Conservation (phyloP, 805 yeast genomes). For the Pichia scutulata region DNA sequence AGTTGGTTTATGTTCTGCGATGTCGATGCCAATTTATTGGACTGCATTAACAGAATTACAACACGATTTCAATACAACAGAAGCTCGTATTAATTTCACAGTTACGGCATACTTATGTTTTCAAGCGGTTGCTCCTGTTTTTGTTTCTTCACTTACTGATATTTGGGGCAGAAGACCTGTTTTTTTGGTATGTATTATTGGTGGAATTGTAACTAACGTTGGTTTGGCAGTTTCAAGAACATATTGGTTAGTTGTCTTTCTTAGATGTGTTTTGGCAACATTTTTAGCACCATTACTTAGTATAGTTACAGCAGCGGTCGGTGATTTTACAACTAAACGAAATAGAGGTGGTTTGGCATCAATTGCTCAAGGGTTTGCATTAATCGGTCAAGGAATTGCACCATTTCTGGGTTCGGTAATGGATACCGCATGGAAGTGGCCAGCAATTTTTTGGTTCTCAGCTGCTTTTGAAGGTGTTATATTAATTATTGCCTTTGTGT, state of each 20-base stretch:
- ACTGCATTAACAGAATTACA: conserved; percentile 64
- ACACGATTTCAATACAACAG: conserved; percentile 43
- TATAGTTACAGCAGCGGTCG: conserved; percentile 60
- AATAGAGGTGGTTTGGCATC: conserved; percentile 72
- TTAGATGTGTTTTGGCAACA: conserved; percentile 71
- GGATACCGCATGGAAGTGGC: conserved; percentile 57
- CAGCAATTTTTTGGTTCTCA: conserved; percentile 71
- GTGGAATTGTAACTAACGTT: conserved; percentile 54
- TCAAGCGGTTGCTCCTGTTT: conserved; percentile 71
- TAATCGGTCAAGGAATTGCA: conserved; percentile 72
- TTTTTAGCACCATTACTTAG: conserved; percentile 74
- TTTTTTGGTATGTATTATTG: conserved; percentile 42
- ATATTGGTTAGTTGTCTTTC: conserved; percentile 54
- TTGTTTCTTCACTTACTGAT: conserved; percentile 66
- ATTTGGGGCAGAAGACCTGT: conserved; percentile 65
- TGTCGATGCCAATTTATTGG: conserved; percentile 72
- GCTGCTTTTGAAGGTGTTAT: conserved; percentile 54
- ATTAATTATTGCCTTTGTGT: conserved; percentile 24
- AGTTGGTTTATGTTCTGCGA: conserved; percentile 58
- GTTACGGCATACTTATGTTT: conserved; percentile 69
- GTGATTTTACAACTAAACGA: conserved; percentile 58
- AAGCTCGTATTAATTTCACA: conserved; percentile 56
- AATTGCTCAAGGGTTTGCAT: conserved; percentile 51
- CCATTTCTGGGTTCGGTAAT: conserved; percentile 57
- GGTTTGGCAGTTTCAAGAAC: conserved; percentile 54